A percentile compares a stretch with the other conserved stretches of the same genome.
These are phyloP conservation scores for Neckera pumila DNA, from an alignment of 225 moss, liverwort and hornwort genomes.

Conservation along the genomic window DNA sequence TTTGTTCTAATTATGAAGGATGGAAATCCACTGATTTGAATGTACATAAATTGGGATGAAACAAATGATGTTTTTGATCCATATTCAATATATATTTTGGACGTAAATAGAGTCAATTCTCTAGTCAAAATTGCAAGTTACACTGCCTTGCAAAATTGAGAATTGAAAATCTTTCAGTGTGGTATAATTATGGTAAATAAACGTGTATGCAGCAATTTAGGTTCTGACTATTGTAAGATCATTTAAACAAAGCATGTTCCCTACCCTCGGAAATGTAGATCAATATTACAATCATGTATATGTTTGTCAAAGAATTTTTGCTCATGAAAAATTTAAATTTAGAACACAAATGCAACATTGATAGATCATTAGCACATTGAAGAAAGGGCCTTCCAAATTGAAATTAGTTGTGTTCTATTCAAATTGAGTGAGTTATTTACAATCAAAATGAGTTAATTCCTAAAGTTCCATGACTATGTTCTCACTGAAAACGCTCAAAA, in stretches of 20 bases:
- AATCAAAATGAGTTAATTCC: not conserved
- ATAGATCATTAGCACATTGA: too few relatives aligned
- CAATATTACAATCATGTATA: too few relatives aligned
- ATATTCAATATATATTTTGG: not conserved
- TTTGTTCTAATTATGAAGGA: not conserved
- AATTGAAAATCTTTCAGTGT: not conserved
- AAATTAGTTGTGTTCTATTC: not conserved
- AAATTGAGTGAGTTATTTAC: not conserved
- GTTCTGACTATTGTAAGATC: not conserved
- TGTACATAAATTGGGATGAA: not conserved
- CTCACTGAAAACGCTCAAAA: too few relatives aligned
- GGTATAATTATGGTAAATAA: not conserved
- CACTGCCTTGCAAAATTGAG: not conserved
- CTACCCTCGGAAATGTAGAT: too few relatives aligned
- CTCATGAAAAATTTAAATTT: not conserved
- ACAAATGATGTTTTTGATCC: not conserved
- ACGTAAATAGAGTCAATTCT: rapidly evolving
- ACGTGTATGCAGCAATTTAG: too few relatives aligned
- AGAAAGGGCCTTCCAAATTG: not conserved
- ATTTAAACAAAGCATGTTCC: not conserved
- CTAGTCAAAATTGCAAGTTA: not conserved
- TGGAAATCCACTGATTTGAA: not conserved
- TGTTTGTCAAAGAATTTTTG: not conserved
- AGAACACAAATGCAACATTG: not conserved
- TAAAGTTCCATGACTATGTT: too few relatives aligned